Evolutionary conservation across 2,329 filamentous ascomycete genomes (phyloP).

Genomic region (Penicillium sclerotiorum): DNA sequence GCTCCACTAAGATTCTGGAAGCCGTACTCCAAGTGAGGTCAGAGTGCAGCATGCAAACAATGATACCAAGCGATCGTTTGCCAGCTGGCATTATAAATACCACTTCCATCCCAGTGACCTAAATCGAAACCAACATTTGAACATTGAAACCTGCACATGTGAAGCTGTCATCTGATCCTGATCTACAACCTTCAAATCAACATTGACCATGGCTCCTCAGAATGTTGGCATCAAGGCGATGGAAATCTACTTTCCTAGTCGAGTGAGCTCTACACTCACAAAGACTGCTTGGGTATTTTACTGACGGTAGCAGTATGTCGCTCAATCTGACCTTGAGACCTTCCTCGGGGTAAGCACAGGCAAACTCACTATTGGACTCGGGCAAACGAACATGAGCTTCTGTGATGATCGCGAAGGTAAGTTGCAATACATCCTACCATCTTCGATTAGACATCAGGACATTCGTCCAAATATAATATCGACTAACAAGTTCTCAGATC

Average conservation of each 20-base stretch:
- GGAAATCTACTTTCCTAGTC: conserved; percentile 7
- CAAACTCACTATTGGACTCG: conserved; percentile 6
- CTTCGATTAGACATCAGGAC: background rate
- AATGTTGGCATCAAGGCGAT: conserved; percentile 10
- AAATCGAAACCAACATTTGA: too few species aligned
- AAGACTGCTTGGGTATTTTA: background rate
- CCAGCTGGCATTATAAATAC: too few species aligned
- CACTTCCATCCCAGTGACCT: too few species aligned
- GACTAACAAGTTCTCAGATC: too few species aligned
- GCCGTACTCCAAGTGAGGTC: too few species aligned
- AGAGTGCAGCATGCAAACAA: too few species aligned
- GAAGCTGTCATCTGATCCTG: background rate
- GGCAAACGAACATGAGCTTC: conserved; percentile 7
- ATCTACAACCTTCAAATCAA: background rate
- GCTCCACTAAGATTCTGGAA: too few species aligned
- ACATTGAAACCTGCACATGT: too few species aligned
- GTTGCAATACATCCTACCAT: background rate
- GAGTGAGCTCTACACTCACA: background rate
- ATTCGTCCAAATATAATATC: background rate
- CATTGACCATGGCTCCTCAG: too few species aligned
- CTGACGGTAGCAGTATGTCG: background rate
- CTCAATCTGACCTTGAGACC: conserved; percentile 1
- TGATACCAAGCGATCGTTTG: too few species aligned
- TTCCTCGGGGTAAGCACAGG: background rate
- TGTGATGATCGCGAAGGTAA: conserved; percentile 8